phyloP scores from a whole-genome alignment of 108 stramenopile genomes.

The Cyclotella sp. region DNA sequence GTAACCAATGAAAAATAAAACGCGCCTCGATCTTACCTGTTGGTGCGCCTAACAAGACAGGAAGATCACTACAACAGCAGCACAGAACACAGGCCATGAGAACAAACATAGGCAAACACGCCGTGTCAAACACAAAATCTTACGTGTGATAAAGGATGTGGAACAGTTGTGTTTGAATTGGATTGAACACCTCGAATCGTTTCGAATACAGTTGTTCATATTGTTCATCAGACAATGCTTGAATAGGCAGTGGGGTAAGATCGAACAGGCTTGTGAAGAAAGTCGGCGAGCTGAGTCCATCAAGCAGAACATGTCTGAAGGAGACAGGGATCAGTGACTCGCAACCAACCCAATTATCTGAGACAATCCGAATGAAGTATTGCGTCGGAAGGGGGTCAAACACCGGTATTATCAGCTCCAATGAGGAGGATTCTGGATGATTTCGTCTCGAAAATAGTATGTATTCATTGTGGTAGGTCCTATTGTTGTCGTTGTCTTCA shows the following conservation, averaged over 20 bases:
- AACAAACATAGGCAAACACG: neutral
- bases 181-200: conserved; percentile 95
- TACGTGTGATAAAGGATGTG: conserved; percentile 83
- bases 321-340: conserved; percentile 88
- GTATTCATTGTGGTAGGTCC: conserved; percentile 86
- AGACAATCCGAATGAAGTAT: conserved; percentile 86
- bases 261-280: conserved; percentile 90
- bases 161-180: conserved; percentile 91
- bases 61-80: conserved; percentile 83
- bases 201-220: conserved; percentile 88
- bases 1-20: neutral
- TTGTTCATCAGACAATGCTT: conserved; percentile 80
- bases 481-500: conserved; percentile 90
- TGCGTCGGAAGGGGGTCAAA: conserved; percentile 91
- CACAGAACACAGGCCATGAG: no score
- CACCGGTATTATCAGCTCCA: conserved; percentile 93
- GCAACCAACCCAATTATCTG: conserved; percentile 96
- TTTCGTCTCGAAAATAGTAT: conserved; percentile 71
- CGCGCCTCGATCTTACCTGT: conserved; percentile 46
- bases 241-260: conserved; percentile 90
- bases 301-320: conserved; percentile 80
- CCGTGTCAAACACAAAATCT: neutral
- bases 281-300: conserved; percentile 65
- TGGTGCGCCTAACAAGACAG: conserved; percentile 97
- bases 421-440: conserved; percentile 67